Evolutionary conservation across 768 basidiomycete species (phyloP), one percentile per base, ranked within the genome.

Genomic region (Pleurotus salmoneostramineus): DNA sequence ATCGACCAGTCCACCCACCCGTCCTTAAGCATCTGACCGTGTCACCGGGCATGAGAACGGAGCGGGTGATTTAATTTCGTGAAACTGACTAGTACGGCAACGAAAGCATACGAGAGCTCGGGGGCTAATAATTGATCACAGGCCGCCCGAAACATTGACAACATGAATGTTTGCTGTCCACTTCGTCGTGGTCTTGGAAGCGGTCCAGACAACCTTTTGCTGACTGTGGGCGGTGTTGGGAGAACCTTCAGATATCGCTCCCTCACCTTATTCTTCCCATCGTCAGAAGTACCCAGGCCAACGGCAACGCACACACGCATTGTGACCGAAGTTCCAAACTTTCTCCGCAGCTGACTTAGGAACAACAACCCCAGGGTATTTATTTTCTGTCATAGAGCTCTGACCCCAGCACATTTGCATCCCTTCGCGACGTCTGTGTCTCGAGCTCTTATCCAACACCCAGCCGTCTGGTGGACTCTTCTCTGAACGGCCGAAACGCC

Each of bases 311-410:
- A 42, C 52, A 42, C 52, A 31, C 14, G 15, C n/a, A 27, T 31
- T 52, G 34, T n/a, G 50, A 27, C 52, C 52, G 52, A 54, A 42
- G 21, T 54, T 54, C 36, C 52, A 54, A 54, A 31, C 52, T 54
- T 54, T 40, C 52, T 54, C 52, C 37, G 52, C 17, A 54, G 52
- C 17, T 40, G 52, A 21, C 35, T 40, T 54, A 54, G 37, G 52
- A 54, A 54, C 52, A 33, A 36, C 6, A 42, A 10, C 40, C 52
- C 12, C 36, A 37, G 40, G 12, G 27, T 43, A 42, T 31, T 40
- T 54, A 31, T 42, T 54, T 27, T 8, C 52, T 40, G 31, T 54
- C 36, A 32, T 34, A 3, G 12, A 11, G n/a, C 27, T 54, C 21
- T 35, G n/a, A 42, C 52, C 52, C 52, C 40, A 54, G 32, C 52